These are phyloP conservation scores for Furculomyces boomerangus DNA, from an alignment of 371 early-diverging fungal species.

Conservation along the genomic window DNA sequence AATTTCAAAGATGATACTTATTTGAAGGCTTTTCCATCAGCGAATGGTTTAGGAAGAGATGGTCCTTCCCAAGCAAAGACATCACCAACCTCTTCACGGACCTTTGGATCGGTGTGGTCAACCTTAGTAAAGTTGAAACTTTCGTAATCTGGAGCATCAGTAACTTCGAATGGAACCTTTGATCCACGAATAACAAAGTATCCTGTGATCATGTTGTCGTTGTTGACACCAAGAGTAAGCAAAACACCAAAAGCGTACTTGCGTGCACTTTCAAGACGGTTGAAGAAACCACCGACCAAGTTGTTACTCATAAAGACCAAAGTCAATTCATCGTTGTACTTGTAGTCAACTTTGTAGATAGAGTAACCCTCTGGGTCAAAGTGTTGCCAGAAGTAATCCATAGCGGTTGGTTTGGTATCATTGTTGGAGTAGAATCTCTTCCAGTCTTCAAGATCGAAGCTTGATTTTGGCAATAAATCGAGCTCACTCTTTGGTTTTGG, in stretches of 20 bases:
- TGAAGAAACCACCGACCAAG: conserved; percentile 81
- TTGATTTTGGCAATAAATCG: conserved; percentile 70
- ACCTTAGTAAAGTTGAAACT: conserved; percentile 70
- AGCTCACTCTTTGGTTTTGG: conserved; percentile 85
- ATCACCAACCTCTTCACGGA: conserved; percentile 35
- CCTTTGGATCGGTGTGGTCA: conserved; percentile 37
- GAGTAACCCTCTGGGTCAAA: conserved; percentile 73
- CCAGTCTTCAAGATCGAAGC: conserved; percentile 77
- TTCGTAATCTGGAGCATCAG: conserved; percentile 75
- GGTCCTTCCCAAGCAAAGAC: conserved; percentile 42
- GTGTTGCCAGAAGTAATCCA: conserved; percentile 88
- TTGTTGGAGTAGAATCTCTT: conserved; percentile 95
- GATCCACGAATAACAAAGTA: conserved; percentile 87
- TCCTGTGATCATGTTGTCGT: conserved; percentile 79
- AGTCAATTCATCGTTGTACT: conserved; percentile 75
- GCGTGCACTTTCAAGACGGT: conserved; percentile 79
- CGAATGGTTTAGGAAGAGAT: conserved; percentile 25
- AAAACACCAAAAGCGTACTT: conserved; percentile 91
- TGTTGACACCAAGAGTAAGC: conserved; percentile 67
- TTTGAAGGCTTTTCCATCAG: conserved; percentile 65
- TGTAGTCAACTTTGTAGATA: conserved; percentile 73
- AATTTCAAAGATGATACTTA: too few species aligned
- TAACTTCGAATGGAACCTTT: conserved; percentile 69
- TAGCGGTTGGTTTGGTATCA: conserved; percentile 63
- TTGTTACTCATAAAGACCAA: conserved; percentile 70